These are phyloP conservation scores for Exserohilum turcica DNA, from an alignment of 2,329 filamentous ascomycete species.

Conservation along the genomic window DNA sequence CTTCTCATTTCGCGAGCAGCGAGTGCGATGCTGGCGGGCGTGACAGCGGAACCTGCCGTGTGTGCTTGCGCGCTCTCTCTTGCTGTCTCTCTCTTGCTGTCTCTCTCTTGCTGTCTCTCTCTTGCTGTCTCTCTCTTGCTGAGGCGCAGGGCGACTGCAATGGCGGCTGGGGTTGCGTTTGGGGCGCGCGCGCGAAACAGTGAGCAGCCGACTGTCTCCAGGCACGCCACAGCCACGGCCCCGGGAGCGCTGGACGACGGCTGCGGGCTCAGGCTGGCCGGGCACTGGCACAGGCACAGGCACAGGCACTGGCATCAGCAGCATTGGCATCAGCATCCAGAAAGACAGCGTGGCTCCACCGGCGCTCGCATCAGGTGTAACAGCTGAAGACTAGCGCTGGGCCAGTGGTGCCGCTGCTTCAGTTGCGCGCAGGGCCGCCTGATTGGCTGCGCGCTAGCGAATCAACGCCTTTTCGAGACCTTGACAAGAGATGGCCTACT, in stretches of 20 bases:
- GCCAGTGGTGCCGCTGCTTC: slow-evolving; percentile 22
- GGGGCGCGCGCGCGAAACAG: background rate
- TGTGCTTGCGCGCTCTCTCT: too few relatives aligned
- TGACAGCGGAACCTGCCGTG: slow-evolving; percentile 1
- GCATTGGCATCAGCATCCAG: background rate
- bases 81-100: background rate
- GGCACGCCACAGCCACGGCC: background rate
- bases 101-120: background rate
- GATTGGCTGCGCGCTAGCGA: slow-evolving; percentile 23
- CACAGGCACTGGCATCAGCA: background rate
- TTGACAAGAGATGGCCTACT: background rate
- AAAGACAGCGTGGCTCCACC: slow-evolving; percentile 1
- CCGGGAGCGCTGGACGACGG: background rate
- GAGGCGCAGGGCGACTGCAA: background rate
- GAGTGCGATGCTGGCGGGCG: background rate
- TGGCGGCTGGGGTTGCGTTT: background rate
- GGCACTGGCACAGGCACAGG: too few relatives aligned
- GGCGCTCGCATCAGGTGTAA: slow-evolving; percentile 9
- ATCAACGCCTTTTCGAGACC: slow-evolving; percentile 16
- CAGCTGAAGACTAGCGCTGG: slow-evolving; percentile 14
- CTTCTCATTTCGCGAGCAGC: slow-evolving; percentile 3
- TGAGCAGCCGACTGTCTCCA: background rate
- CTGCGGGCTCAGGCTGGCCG: too few relatives aligned
- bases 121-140: background rate
- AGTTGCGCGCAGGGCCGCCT: slow-evolving; percentile 24